Evolutionary conservation across 257 asterid genomes (phyloP).

Genomic region (Lycium barbarum): DNA sequence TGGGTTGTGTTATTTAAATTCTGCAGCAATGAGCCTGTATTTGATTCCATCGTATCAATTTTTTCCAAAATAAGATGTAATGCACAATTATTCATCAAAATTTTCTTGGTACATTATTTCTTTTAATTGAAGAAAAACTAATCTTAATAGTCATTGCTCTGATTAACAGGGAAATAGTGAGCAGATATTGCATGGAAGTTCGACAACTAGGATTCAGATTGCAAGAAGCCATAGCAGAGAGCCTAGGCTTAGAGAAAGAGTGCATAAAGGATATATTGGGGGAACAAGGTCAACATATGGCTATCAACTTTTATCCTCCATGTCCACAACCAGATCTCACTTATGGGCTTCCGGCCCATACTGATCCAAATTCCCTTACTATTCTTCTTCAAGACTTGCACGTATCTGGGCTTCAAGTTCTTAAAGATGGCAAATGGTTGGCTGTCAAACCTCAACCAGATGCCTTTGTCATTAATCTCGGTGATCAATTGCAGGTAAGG

Average conservation of each 20-base stretch:
- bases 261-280: constrained; percentile 63
- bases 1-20: too few species aligned
- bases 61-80: too few species aligned
- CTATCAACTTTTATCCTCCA: constrained; percentile 82
- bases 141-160: background rate
- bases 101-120: background rate
- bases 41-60: too few species aligned
- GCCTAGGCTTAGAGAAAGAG: constrained; percentile 71
- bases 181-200: constrained; percentile 62
- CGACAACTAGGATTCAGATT: constrained; percentile 69
- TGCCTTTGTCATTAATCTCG: constrained; percentile 84
- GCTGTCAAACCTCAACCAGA: constrained; percentile 69
- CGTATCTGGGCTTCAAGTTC: constrained; percentile 84
- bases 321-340: constrained; percentile 92
- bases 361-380: constrained; percentile 89
- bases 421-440: constrained; percentile 82
- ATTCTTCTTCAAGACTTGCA: constrained; percentile 83
- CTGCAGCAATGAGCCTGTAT: too few species aligned
- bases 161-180: constrained; percentile 58
- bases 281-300: constrained; percentile 96
- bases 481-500: constrained; percentile 86
- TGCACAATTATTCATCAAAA: background rate
- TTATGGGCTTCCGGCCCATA: constrained; percentile 83
- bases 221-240: constrained; percentile 75
- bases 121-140: background rate